Evolutionary conservation across 306 rosid species (phyloP), one percentile per base, ranked within the genome.

Genomic region (Arachis hypogaea): DNA sequence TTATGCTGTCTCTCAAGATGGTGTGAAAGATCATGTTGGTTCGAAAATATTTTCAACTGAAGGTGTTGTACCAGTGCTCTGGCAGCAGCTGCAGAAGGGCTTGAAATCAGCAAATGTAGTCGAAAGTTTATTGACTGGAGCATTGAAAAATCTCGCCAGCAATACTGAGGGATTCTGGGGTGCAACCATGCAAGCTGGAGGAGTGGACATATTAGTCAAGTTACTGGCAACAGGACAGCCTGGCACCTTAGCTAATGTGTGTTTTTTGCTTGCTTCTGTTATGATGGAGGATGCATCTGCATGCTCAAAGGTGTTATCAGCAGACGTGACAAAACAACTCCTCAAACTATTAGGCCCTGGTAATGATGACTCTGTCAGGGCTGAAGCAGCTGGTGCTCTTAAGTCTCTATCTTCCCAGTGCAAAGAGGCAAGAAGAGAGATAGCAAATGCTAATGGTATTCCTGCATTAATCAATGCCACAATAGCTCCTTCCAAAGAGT

Each of bases 401-500:
- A 95, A 95, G 82, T 87, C 97, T 81, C 92, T 95, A 72, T 95
- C 99, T 75, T 79, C 92, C 66, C 97, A 86, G 82, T 85, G 92
- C 89, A 92, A 95, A 88, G 99, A 95, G 54, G 99, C 99, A 33
- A 90, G 93, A 72, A 83, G 87, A 46, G 99, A 95, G 87, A 84
- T 95, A 83, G 93, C 99, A 59, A 92, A 82, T 81, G 85, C 69
- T 71, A 92, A 86, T 72, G 99, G 99, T 75, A 95, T 95, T 69
- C 98, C 99, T 86, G 84, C 92, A 73, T 66, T 95, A 85, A 95
- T 95, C 81, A 92, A 88, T 88, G 99, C 97, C 69, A 95, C 99
- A 45, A 95, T 95, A 84, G 99, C 99, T 77, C 99, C 99, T 82
- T 95, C 98, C 45, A 95, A 95, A 90, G 99, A 95, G 79, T 95